Evolutionary conservation across 148 eudicot species (phyloP), one percentile per base, ranked within the genome.

Genomic region (Spergularia bocconei): DNA sequence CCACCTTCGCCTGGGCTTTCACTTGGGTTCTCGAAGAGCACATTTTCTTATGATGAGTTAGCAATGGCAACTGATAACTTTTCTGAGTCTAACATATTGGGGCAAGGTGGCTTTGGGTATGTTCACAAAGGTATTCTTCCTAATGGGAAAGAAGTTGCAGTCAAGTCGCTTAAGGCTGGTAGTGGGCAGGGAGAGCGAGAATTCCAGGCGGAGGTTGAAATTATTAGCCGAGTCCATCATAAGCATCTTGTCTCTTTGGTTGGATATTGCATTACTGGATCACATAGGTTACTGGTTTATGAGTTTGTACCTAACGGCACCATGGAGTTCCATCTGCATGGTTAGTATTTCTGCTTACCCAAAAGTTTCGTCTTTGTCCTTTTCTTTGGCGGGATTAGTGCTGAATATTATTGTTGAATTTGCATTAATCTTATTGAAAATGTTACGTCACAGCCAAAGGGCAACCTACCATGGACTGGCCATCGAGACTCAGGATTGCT

Each of bases 141-240:
- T 5, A 94, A 90, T 71, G 97, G 98, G 33, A 94, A 94, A 85
- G 96, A 94, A 74, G 93, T 94, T 53, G 98, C 98, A 10, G 88
- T 94, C 62, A 94, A 94, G 86, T 86, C 92, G 75, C 87, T 94
- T 67, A 94, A 92, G 84, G 88, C 89, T 21, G 98, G 98, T 13
- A 94, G 98, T 72, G 97, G 98, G 39, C 98, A 94, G 73, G 97
- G 98, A 48, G 98, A 94, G 78, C 91, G 96, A 8, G 98, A 94
- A 66, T 94, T 94, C 67, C 93, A 90, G 77, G 98, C 98, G 8
- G 98, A 94, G 80, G 96, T 94, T 78, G 98, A 94, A 79, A 94
- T 94, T 44, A 94, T 94, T 73, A 94, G 97, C 79, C 90, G 97
- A 17, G 97, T 95, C 23, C 99, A 95, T 87, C 99, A 95, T 83